Base-by-base conservation (phyloP, 1,139 yeast species). In the Protomyces inouyei region DNA sequence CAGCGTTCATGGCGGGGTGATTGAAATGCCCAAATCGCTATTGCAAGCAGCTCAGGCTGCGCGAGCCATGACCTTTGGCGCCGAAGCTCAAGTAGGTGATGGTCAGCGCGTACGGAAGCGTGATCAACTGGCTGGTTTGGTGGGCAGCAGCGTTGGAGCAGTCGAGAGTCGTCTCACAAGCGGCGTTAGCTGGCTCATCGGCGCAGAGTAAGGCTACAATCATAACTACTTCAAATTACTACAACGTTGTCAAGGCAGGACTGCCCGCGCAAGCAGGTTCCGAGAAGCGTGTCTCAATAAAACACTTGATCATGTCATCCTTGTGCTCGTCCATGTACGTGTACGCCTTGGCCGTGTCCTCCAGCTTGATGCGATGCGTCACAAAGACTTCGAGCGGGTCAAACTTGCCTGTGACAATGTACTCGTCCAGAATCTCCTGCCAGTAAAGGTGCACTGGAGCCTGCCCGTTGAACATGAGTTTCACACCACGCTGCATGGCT, bases 371-470 rank as follows among this genome's bases (percentile, higher is more conserved):
- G 28, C 65, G 43, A 45, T 66, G 63, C 12, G 65, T 64, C 35
- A 60, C 65, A 52, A 64, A 55, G 38, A 46, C 52, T 40, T 60
- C 64, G 48, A 65, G 45, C 14, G 61, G 61, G 36, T 66, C 52
- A 32, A 65, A 52, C 37, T 52, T 40, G 53, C 65, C 65, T 14
- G 65, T 54, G 14, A 48, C 45, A 18, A 65, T 35, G 21, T 55
- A 52, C 12, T 56, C 54, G 35, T 61, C 60, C 8, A 66, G 54
- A n/a, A 66, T 46, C 43, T 60, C 53, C 12, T 61, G 61, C 65
- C 66, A 66, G 52, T 66, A 66, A 37, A 35, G 55, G 36, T 66
- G 67, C n/a, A 65, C 66, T 5, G 67, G 67, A 4, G 67, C 66
- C 53, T 66, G 67, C 2, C 67, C 67, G 48, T 52, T 55, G 12